These are phyloP conservation scores for Ophiocordyceps polyrhachis-furcata DNA, from an alignment of 2,329 filamentous ascomycete genomes.

Conservation along the genomic window DNA sequence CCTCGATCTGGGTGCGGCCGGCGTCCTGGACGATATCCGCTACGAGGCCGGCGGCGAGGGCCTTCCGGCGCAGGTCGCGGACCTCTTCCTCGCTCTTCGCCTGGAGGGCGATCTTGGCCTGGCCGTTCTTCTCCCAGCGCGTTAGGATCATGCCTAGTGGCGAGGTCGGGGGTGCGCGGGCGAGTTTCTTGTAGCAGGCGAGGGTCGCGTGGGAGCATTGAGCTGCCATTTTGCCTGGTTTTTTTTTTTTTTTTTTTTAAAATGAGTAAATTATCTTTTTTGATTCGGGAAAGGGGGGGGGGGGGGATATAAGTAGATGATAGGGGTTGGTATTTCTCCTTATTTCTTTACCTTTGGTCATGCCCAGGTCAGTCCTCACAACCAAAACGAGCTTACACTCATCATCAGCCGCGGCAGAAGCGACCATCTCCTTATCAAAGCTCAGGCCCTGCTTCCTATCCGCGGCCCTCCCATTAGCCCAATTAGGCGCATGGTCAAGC, in stretches of 20 bases:
- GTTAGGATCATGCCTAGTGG: slow-evolving; percentile 45
- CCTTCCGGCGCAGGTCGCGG: slow-evolving; percentile 53
- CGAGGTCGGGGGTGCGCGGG: slow-evolving; percentile 32
- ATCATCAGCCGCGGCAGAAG: slow-evolving; percentile 24
- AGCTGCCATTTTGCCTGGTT: slow-evolving; percentile 80
- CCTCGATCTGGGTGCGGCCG: slow-evolving; percentile 91
- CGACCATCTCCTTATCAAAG: slow-evolving; percentile 3
- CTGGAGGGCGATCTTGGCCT: slow-evolving; percentile 88
- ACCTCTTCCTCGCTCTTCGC: slow-evolving; percentile 73
- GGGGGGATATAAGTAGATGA: no score
- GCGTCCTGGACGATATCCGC: slow-evolving; percentile 87
- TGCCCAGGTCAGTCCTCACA: slow-evolving; percentile 83
- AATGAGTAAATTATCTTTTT: no score
- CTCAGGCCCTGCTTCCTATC: slow-evolving; percentile 39
- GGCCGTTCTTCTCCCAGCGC: slow-evolving; percentile 72
- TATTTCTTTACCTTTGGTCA: slow-evolving; percentile 84
- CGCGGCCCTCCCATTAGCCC: slow-evolving; percentile 41
- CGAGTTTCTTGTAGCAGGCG: slow-evolving; percentile 82
- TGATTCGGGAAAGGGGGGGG: no score
- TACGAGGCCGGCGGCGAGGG: slow-evolving; percentile 66
- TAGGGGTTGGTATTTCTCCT: not conserved
- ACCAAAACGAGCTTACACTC: slow-evolving; percentile 92
- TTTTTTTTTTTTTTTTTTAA: no score
- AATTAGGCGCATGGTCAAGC: slow-evolving; percentile 49
- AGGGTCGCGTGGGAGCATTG: slow-evolving; percentile 94